A percentile compares a stretch with the other conserved stretches of the same genome.
phyloP scores from a whole-genome alignment of 2,329 filamentous ascomycete species.

The Alternaria sp. region DNA sequence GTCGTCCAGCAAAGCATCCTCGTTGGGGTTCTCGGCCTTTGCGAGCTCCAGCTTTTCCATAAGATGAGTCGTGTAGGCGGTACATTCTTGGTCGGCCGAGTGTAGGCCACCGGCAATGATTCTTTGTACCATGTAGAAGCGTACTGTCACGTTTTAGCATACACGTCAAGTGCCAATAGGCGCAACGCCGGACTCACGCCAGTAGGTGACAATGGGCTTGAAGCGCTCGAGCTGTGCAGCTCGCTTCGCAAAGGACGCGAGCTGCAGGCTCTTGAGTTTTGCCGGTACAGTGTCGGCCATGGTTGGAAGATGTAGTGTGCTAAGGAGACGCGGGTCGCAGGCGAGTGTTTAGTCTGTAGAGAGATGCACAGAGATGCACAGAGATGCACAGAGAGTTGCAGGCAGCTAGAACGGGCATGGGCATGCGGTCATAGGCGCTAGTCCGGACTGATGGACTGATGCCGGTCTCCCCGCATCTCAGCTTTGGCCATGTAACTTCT shows the following conservation, averaged over 20 bases:
- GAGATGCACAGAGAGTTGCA: slow-evolving; percentile 1
- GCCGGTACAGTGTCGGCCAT: slow-evolving; percentile 79
- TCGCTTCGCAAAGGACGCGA: slow-evolving; percentile 82
- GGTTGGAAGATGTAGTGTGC: slow-evolving; percentile 8
- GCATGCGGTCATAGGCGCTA: slow-evolving; percentile 22
- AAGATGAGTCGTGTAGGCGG: slow-evolving; percentile 79
- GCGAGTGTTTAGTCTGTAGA: slow-evolving; percentile 2
- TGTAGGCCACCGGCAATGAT: slow-evolving; percentile 85
- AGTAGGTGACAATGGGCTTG: slow-evolving; percentile 91
- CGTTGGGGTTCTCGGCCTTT: slow-evolving; percentile 75
- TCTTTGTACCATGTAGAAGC: slow-evolving; percentile 81
- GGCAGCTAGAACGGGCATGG: slow-evolving; percentile 12
- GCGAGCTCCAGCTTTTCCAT: slow-evolving; percentile 92
- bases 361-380: background rate
- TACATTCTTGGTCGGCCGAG: slow-evolving; percentile 77
- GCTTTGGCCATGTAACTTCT: slow-evolving; percentile 17
- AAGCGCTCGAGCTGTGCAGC: slow-evolving; percentile 82
- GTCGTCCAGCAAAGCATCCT: slow-evolving; percentile 88
- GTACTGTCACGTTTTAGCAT: slow-evolving; percentile 38
- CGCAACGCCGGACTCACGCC: slow-evolving; percentile 72
- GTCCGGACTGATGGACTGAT: slow-evolving; percentile 11
- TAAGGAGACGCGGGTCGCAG: background rate
- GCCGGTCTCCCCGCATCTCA: slow-evolving; percentile 24
- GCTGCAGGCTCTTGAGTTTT: slow-evolving; percentile 79
- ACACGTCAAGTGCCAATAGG: background rate